Evolutionary conservation across 306 rosid genomes (phyloP), one percentile per base, ranked within the genome.

Genomic region (Prunus fruticosa): DNA sequence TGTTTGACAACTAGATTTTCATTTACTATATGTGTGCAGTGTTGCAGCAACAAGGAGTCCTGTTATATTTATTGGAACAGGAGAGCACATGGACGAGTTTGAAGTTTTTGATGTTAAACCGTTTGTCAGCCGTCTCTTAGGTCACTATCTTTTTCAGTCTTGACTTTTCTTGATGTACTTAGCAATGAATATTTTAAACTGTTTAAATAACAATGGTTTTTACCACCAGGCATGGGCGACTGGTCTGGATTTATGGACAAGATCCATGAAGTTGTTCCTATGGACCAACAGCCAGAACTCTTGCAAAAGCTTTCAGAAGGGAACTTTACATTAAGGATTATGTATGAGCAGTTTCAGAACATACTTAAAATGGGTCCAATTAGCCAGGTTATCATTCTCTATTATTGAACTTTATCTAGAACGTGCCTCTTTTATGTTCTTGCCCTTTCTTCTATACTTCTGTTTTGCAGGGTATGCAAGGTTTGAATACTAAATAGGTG

Each of bases 31-130:
- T 58, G 18, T 23, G 15, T 25, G 43, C 41, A 62, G 67, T 78
- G 96, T 93, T 64, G 98, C 98, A 0, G 98, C 98, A 74, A 91
- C 98, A 75, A 93, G 88, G 89, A 93, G 98, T 82, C 98, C 98
- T 53, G 95, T 93, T 57, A 93, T 89, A 77, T 91, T 90, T 78
- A 90, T 93, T 50, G 98, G 96, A 82, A 93, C 96, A 15, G 98
- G 95, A 86, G 98, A 93, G 73, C 96, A 93, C 76, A 91, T 91
- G 93, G 98, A 91, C 72, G 98, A 93, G 87, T 93, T 93, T 82
- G 98, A 93, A 91, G 88, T 87, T 71, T 93, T 93, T 71, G 98
- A 90, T 87, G 95, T 90, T 76, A 91, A 93, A 50, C 95, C 96
- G 15, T 93, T 93, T 85, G 96, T 93, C 83, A 89, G 96, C 82